A percentile compares a stretch with the other conserved stretches of the same genome.
Evolutionary conservation across 2,329 filamentous ascomycete species (phyloP).

Genomic region (Clarireedia hainanense): DNA sequence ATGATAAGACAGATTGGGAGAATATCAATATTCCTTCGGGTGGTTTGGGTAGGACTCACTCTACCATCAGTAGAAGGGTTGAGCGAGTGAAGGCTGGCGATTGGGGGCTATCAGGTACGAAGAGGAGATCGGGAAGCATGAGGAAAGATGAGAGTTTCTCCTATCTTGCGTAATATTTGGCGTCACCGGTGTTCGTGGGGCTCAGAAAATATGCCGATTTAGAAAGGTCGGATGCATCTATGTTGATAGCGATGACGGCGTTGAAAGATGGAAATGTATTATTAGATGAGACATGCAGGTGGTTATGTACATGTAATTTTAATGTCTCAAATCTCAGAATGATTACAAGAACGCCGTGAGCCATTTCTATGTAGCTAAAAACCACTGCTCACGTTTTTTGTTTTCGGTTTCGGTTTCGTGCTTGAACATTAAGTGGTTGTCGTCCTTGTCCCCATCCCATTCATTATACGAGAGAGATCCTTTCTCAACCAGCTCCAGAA

Average conservation of each 20-base stretch:
- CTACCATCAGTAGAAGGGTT: constrained; percentile 23
- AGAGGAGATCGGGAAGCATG: constrained; percentile 25
- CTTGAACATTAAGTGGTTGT: too few relatives aligned
- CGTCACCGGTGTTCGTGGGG: not conserved
- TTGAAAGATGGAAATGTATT: not conserved
- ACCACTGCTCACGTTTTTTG: not conserved
- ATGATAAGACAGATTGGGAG: constrained; percentile 23
- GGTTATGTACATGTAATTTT: not conserved
- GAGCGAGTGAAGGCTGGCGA: constrained; percentile 24
- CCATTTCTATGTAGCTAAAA: not conserved
- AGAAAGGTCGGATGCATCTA: not conserved
- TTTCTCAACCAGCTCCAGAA: too few relatives aligned
- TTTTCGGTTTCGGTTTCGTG: too few relatives aligned
- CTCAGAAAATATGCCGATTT: not conserved
- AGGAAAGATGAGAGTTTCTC: constrained; percentile 21
- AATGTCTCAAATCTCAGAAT: not conserved
- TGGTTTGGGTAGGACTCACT: constrained; percentile 21
- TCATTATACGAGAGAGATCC: too few relatives aligned
- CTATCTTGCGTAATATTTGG: not conserved
- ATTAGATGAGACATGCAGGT: not conserved
- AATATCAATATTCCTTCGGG: constrained; percentile 13
- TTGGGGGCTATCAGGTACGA: constrained; percentile 21
- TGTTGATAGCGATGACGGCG: not conserved
- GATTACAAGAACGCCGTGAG: not conserved
- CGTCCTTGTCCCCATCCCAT: too few relatives aligned